phyloP scores from a whole-genome alignment of 2,329 filamentous ascomycete genomes.

The Neodidymelliopsis sp. region DNA sequence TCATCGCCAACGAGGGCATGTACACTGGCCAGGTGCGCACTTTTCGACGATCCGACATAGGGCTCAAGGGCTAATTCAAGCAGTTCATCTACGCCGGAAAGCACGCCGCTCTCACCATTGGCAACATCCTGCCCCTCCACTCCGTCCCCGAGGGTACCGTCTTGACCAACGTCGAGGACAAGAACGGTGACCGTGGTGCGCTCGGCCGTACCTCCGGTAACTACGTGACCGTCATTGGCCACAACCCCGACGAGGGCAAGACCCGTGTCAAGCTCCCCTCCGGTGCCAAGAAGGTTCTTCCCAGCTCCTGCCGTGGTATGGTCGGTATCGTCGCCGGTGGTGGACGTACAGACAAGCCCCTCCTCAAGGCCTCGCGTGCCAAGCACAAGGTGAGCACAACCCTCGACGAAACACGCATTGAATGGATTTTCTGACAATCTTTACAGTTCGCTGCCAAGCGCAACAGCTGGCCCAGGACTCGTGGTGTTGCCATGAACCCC shows the following conservation, averaged over 20 bases:
- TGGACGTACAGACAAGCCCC: constrained; percentile 99
- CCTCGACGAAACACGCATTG: neutral
- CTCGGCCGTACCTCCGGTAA: constrained; percentile 98
- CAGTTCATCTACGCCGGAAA: constrained; percentile 99
- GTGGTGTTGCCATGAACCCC: constrained; percentile 99
- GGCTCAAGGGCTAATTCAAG: constrained; percentile 13
- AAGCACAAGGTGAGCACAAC: constrained; percentile 81
- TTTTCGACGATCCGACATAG: constrained; percentile 10
- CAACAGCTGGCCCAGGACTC: constrained; percentile 99
- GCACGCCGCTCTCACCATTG: constrained; percentile 95
- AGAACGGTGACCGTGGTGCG: constrained; percentile 94
- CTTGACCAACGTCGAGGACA: constrained; percentile 99
- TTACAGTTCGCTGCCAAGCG: constrained; percentile 94
- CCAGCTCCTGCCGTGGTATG: constrained; percentile 93
- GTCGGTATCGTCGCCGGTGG: constrained; percentile 99
- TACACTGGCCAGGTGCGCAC: constrained; percentile 84
- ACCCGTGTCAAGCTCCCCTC: constrained; percentile 99
- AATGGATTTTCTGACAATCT: constrained; percentile 13
- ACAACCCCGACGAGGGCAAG: constrained; percentile 79
- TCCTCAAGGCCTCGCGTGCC: constrained; percentile 98
- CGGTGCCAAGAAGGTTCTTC: constrained; percentile 98
- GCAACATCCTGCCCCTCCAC: constrained; percentile 94
- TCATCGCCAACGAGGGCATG: constrained; percentile 99
- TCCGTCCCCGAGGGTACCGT: constrained; percentile 99
- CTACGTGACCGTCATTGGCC: constrained; percentile 79